Evolutionary conservation across 2,329 filamentous ascomycete genomes (phyloP).

Genomic region (Cercospora sp.): DNA sequence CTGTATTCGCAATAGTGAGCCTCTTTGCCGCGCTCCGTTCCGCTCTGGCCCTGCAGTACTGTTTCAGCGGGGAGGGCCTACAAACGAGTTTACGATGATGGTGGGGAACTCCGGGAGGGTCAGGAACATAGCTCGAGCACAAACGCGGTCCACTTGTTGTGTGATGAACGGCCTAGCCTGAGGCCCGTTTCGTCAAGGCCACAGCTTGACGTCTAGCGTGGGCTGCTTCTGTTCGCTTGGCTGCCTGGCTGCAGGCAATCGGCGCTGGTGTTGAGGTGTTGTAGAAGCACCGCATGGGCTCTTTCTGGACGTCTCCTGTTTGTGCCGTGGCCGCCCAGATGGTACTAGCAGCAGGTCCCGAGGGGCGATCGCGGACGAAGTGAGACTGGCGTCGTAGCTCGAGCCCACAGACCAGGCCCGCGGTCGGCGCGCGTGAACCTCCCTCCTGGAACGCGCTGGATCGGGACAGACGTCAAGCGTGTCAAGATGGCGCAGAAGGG

Average conservation of each 20-base stretch:
- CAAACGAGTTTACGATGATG: neutral
- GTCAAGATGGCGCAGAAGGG: neutral
- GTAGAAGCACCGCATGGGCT: neutral
- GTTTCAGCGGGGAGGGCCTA: neutral
- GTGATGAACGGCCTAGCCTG: neutral
- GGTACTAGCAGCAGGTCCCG: slow-evolving; percentile 1
- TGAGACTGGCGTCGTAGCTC: neutral
- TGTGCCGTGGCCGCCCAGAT: neutral
- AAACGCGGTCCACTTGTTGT: neutral
- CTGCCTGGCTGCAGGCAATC: neutral
- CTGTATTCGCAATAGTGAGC: neutral
- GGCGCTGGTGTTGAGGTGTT: neutral
- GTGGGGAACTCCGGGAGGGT: neutral
- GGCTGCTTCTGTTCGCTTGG: neutral
- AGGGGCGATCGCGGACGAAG: neutral
- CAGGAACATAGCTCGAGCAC: neutral
- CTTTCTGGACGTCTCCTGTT: neutral
- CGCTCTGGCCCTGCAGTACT: neutral
- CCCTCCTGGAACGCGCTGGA: slow-evolving; percentile 1
- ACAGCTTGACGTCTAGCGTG: neutral
- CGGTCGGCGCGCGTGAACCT: slow-evolving; percentile 3
- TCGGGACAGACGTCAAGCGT: neutral
- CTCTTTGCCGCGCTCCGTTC: neutral
- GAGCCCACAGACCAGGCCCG: slow-evolving; percentile 6
- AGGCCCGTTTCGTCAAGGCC: neutral